Evolutionary conservation across 2,329 filamentous ascomycete genomes (phyloP), one percentile per base, ranked within the genome.

Genomic region (Karstenula rhodostoma): DNA sequence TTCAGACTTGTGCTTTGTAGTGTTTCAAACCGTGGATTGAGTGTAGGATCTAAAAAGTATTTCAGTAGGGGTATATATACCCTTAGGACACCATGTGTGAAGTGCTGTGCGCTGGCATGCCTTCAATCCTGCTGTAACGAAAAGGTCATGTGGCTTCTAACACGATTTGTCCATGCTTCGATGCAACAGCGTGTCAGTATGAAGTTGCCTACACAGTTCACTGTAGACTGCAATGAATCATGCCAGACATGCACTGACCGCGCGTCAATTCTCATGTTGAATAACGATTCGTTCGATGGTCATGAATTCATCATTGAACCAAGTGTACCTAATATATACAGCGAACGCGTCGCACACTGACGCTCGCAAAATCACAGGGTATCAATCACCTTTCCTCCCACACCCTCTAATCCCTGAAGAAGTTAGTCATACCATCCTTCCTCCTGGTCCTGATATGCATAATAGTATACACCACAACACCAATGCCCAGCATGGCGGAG

Each of bases 401-500:
- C 29, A 33, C 4, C 29, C 4, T 23, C 9, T 47, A 33, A 17
- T 33, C 33, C 8, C 42, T 40, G 33, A 52, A 60, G 32, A 62
- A 53, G 52, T 29, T 55, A 17, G 50, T 35, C 22, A 68, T 17
- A 9, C 72, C 71, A 32, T 71, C 68, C 61, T 69, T 70, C 51
- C 67, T 68, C 56, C 70, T 65, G 12, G 71, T 42, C 12, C 68
- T 56, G 33, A 74, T 61, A 58, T 76, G 73, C 67, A 76, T 70
- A 27, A 71, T 62, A 0, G 70, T 55, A 37, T 77, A 76, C 1
- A 74, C 67, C 1, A 56, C 52, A 22, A 72, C 64, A 22, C 75
- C 73, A 23, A 77, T 65, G 0, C 71, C 74, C 33, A 75, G 53
- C 73, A 77, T 74, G 0, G 67, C 75, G 1, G 66, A 70, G 27